These are phyloP conservation scores for Trichoderma asperellum DNA, from an alignment of 2,329 filamentous ascomycete species.

Conservation along the genomic window DNA sequence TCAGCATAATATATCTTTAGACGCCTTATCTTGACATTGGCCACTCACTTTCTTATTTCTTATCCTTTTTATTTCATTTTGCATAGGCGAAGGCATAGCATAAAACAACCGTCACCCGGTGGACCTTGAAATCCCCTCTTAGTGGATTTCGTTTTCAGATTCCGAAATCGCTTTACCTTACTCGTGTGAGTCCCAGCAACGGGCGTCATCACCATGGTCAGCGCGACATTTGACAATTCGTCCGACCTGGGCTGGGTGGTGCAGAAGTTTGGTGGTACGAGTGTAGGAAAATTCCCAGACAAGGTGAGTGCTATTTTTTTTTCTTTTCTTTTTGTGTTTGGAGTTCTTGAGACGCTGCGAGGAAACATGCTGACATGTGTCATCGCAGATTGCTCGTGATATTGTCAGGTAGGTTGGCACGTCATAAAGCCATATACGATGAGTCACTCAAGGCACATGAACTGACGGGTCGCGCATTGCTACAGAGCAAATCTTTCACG, in stretches of 20 bases:
- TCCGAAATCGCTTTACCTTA: constrained; percentile 26
- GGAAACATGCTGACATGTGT: constrained; percentile 17
- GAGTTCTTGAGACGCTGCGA: neutral
- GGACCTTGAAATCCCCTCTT: constrained; percentile 3
- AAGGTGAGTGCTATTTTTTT: constrained; percentile 50
- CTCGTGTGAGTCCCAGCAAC: constrained; percentile 1
- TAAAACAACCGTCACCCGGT: neutral
- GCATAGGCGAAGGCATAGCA: neutral
- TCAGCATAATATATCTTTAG: neutral
- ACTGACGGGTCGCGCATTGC: neutral
- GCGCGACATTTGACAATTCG: constrained; percentile 42
- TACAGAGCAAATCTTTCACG: constrained; percentile 56
- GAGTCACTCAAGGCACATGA: neutral
- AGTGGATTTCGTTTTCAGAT: constrained; percentile 4
- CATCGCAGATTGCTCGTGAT: constrained; percentile 47
- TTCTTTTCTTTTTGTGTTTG: neutral
- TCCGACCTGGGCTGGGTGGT: constrained; percentile 72
- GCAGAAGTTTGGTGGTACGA: constrained; percentile 95
- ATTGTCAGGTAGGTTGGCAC: constrained; percentile 46
- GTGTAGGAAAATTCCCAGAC: constrained; percentile 88
- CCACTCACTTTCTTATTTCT: constrained; percentile 7
- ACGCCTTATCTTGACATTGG: neutral
- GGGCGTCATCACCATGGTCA: constrained; percentile 38
- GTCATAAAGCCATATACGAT: neutral
- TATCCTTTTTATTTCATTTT: neutral